phyloP scores from a whole-genome alignment of 2,329 filamentous ascomycete species.

The Stylonectria norvegica region DNA sequence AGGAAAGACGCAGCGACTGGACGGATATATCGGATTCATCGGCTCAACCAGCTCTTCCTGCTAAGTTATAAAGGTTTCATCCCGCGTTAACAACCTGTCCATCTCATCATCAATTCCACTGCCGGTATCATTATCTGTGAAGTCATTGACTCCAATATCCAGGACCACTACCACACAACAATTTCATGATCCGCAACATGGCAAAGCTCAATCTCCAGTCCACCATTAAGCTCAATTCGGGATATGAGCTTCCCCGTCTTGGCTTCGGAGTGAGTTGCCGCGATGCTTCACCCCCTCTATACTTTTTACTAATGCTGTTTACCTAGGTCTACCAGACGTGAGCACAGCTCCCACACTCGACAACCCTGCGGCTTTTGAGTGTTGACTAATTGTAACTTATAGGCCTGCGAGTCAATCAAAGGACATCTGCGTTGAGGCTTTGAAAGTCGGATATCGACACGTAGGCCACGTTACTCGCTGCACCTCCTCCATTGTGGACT shows the following conservation, averaged over 20 bases:
- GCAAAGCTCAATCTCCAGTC: constrained; percentile 45
- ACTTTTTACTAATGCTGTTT: constrained; percentile 10
- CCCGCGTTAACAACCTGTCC: no score
- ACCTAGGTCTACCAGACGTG: constrained; percentile 52
- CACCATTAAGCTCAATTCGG: constrained; percentile 52
- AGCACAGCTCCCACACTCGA: constrained; percentile 19
- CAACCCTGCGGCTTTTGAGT: neutral
- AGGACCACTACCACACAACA: neutral
- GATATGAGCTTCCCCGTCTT: constrained; percentile 49
- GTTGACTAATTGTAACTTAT: neutral
- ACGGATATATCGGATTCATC: no score
- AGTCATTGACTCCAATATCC: no score
- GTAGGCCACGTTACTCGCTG: constrained; percentile 27
- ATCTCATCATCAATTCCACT: no score
- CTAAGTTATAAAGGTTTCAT: no score
- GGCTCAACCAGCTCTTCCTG: no score
- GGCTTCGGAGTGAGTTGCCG: constrained; percentile 50
- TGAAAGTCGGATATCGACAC: constrained; percentile 53
- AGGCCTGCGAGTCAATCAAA: constrained; percentile 31
- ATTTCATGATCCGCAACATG: constrained; percentile 37
- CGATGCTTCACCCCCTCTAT: neutral
- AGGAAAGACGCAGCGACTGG: no score
- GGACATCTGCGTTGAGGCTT: constrained; percentile 43
- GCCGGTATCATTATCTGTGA: no score
- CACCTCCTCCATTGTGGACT: neutral